Base-by-base conservation (phyloP, 78 protist genomes). In the Dictyostelium purpureum region DNA sequence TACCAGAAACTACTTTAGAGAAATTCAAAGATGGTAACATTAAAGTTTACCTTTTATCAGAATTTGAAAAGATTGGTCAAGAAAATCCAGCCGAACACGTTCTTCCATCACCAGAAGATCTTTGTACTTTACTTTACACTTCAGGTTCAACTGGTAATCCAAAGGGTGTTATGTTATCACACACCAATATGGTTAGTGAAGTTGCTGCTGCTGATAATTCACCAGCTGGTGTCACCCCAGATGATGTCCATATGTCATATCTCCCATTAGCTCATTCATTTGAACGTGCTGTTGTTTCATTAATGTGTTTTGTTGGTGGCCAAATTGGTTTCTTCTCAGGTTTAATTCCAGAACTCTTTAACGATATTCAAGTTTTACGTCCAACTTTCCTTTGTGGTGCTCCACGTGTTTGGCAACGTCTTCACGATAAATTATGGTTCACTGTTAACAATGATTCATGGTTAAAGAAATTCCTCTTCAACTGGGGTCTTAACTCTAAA, bases 121-220 rank as follows among this genome's bases (percentile, higher is more conserved):
- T 88, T 14, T 90, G 88, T 54, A 79, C 93, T 12, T 38, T 97
- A 67, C 79, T 95, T 76, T 99, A 97, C 95, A 98, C 99, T 1
- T 94, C 98, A 1, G 99, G 99, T 49, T 95, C 99, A 38, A 98
- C 99, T 6, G 99, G 99, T 35, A 26, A 52, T 18, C 99, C 99
- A 67, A 98, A 98, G 79, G 91, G 89, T 75, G 91, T 87, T 12
- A 85, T 94, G 49, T 45, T 79, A 18, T 65, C 94, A 0, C 89
- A 87, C 56, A 69, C 52, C 4, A 79, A 87, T 19, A 67, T 75
- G 80, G 75, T 94, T 6, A 56, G 77, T 33, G 90, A 77, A 38
- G 88, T 80, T 18, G 78, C 87, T 6, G 92, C 92, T 76, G 91
- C 87, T 18, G 51, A 67, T 31, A 42, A 47, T 47, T 70, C 90